A percentile compares a stretch with the other conserved stretches of the same genome.
These are phyloP conservation scores for Lanmaoa rubissima DNA, from an alignment of 768 basidiomycete species.

Conservation along the genomic window DNA sequence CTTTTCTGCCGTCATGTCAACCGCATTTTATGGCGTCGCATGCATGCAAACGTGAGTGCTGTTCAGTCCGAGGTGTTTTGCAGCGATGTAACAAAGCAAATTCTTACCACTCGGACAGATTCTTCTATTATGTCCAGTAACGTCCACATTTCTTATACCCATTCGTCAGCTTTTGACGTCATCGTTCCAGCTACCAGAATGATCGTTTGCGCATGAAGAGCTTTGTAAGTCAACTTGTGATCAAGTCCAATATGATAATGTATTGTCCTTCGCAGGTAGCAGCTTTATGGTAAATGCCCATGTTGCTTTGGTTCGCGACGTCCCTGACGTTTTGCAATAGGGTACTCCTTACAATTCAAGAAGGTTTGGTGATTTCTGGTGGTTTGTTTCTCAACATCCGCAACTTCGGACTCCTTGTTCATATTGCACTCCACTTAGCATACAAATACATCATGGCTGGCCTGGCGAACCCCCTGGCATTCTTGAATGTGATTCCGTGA, in stretches of 20 bases:
- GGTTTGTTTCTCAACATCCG: conserved; percentile 2
- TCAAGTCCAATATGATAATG: background rate
- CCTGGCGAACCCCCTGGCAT: background rate
- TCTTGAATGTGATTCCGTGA: background rate
- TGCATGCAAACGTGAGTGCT: conserved; percentile 14
- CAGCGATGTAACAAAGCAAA: background rate
- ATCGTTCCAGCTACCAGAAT: background rate
- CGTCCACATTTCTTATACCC: background rate
- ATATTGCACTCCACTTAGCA: background rate
- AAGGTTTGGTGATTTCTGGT: conserved; percentile 5
- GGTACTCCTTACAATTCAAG: conserved; percentile 11
- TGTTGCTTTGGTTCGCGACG: rapidly evolving
- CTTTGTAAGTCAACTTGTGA: conserved; percentile 5
- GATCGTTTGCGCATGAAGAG: conserved; percentile 4
- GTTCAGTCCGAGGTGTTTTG: background rate
- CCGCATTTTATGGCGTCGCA: background rate
- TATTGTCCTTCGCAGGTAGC: conserved; percentile 3
- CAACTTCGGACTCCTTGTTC: background rate
- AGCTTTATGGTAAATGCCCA: conserved; percentile 3
- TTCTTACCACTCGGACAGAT: background rate
- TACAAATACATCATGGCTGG: conserved; percentile 8
- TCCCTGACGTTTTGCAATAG: conserved; percentile 1
- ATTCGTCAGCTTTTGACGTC: background rate
- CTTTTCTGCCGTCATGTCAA: background rate
- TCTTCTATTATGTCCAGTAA: conserved; percentile 11